Evolutionary conservation across 164 flowering plant species (phyloP).

Genomic region (Macadamia tetraphylla): DNA sequence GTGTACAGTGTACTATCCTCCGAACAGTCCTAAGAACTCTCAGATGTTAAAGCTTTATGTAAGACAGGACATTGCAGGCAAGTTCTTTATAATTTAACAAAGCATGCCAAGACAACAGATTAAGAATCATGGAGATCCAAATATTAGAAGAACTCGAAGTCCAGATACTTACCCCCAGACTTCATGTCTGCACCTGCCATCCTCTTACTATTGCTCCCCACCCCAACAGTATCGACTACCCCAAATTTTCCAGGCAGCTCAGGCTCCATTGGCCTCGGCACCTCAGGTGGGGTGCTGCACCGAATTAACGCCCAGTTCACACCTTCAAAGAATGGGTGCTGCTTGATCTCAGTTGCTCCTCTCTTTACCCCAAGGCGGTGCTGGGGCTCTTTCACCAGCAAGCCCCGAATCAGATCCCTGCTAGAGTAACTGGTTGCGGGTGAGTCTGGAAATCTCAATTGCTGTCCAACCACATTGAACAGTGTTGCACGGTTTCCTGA

Average conservation of each 20-base stretch:
- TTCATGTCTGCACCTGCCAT: conserved; percentile 43
- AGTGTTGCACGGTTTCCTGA: conserved; percentile 77
- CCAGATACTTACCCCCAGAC: conserved; percentile 64
- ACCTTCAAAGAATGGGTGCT: conserved; percentile 80
- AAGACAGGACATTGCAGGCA: not conserved
- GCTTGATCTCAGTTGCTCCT: conserved; percentile 89
- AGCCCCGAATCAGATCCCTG: conserved; percentile 60
- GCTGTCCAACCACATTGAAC: conserved; percentile 79
- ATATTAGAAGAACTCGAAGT: conserved; percentile 73
- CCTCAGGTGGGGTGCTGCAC: conserved; percentile 79
- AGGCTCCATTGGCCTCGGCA: conserved; percentile 54
- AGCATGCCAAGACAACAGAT: not conserved
- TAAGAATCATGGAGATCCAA: not conserved
- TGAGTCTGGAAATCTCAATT: conserved; percentile 60
- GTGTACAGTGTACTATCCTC: no score
- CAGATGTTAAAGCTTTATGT: not conserved
- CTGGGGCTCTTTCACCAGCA: conserved; percentile 77
- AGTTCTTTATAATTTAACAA: not conserved
- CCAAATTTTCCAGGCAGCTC: conserved; percentile 46
- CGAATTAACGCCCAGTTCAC: conserved; percentile 82
- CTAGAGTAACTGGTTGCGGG: conserved; percentile 62
- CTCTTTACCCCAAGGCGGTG: conserved; percentile 69
- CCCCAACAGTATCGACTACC: conserved; percentile 35
- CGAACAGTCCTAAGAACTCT: not conserved
- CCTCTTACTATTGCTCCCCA: conserved; percentile 49